Base-by-base conservation (phyloP, 495 filamentous ascomycete species). In the Penicillium angulare region DNA sequence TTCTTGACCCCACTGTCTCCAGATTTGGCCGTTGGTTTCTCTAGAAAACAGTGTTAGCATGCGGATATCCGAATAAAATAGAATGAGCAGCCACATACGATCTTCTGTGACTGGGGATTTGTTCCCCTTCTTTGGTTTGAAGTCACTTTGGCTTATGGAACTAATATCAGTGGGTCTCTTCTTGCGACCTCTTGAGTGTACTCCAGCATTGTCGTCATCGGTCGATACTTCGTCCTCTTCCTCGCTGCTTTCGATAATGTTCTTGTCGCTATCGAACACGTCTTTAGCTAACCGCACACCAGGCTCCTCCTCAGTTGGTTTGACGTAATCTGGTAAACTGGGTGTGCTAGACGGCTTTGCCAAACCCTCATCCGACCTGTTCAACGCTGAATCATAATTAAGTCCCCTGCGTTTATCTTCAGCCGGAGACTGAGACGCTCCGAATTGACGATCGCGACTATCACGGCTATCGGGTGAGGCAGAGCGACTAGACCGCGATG, bases 251-350 rank as follows among this genome's bases (percentile, higher is more conserved):
- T 81, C 76, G 7, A 74, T 69, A 8, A 63, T 60, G 57, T 65
- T 67, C 66, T 63, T 71, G 52, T 61, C 86, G 15, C 80, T 82
- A 52, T 88, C 86, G 41, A 82, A 71, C 43, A 88, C 82, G 59
- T 92, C 89, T 63, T 90, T 92, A 47, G 83, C 77, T 49, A 95
- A 65, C 38, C 89, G 80, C 44, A 80, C 80, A 27, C 76, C 80
- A 59, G 57, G 63, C 46, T 61, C 69, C 43, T 52, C 68, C 5
- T 50, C 53, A 32, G 45, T 49, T 1, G 59, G 65, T 51, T 59
- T 75, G 51, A 61, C 64, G 56, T 86, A 69, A 23, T 71, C 71
- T 7, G 80, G 72, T 9, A 88, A 64, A 21, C 21, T 24, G 7
- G 21, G 21, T 7, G 60, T 76, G 7, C 82, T 82, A 16, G 77